phyloP scores from a whole-genome alignment of 1,284 basidiomycete species.

The Athelia psychrophila region DNA sequence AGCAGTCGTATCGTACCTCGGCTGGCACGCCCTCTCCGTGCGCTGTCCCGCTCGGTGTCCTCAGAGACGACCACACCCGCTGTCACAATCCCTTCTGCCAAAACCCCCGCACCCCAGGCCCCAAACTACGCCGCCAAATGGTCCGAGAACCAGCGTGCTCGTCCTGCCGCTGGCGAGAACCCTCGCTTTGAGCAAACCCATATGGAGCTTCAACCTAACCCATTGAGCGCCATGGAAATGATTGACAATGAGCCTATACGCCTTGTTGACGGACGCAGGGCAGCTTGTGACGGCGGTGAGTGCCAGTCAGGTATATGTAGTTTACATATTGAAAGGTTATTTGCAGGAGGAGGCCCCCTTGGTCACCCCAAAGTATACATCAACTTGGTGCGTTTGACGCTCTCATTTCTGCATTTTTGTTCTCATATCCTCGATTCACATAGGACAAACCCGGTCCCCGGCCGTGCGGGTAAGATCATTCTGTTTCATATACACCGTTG shows the following conservation, averaged over 20 bases:
- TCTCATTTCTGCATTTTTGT: constrained; percentile 4
- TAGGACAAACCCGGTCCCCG: constrained; percentile 76
- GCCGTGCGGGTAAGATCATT: constrained; percentile 71
- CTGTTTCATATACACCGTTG: constrained; percentile 7
- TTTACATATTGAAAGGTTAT: background rate
- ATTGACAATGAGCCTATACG: constrained; percentile 85
- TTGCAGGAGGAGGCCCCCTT: constrained; percentile 86
- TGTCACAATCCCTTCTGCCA: constrained; percentile 28
- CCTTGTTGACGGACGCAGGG: constrained; percentile 78
- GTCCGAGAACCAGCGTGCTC: constrained; percentile 71
- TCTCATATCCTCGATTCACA: background rate
- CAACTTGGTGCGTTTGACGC: constrained; percentile 74
- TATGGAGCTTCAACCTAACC: constrained; percentile 85
- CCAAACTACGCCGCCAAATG: constrained; percentile 78
- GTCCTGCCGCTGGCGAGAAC: constrained; percentile 51
- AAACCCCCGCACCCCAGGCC: constrained; percentile 55
- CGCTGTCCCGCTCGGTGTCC: constrained; percentile 31
- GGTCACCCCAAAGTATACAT: constrained; percentile 98
- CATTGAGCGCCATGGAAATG: constrained; percentile 91
- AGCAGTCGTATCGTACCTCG: constrained; percentile 31
- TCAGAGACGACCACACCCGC: constrained; percentile 19
- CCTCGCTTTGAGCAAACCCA: constrained; percentile 92
- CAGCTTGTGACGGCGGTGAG: constrained; percentile 93
- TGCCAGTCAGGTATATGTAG: constrained; percentile 9
- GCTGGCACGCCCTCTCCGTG: constrained; percentile 17